Percentiles rank a stretch among this genome's conserved stretches.
Conservation (phyloP, 495 filamentous ascomycete genomes). For the Tricharina praecox region DNA sequence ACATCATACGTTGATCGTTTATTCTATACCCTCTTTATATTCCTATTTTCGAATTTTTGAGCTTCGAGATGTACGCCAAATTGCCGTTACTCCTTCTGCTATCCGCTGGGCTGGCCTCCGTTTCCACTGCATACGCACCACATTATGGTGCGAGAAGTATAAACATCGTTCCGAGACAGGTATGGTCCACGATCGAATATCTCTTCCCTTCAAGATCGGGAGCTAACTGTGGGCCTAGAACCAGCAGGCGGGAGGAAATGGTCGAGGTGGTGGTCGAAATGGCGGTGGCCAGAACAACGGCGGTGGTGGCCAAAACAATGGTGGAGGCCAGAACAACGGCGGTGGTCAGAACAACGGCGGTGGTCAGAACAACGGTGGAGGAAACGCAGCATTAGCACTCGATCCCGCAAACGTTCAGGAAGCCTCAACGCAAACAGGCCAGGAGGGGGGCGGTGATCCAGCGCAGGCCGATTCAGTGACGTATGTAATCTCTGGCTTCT, state of each 20-base stretch:
- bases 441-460: conserved; percentile 13
- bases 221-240: too few relatives aligned
- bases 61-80: conserved; percentile 19
- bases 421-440: conserved; percentile 19
- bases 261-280: conserved; percentile 7
- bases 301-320: conserved; percentile 5
- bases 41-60: not conserved
- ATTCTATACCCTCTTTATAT: not conserved
- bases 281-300: not conserved
- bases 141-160: conserved; percentile 7
- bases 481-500: conserved; percentile 3
- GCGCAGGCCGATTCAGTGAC: conserved; percentile 16
- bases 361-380: not conserved
- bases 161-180: not conserved
- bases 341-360: conserved; percentile 6
- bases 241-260: too few relatives aligned
- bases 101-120: conserved; percentile 12
- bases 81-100: conserved; percentile 17
- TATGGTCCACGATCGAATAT: too few relatives aligned
- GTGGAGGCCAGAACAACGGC: conserved; percentile 6
- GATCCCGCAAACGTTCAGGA: conserved; percentile 21
- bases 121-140: conserved; percentile 14
- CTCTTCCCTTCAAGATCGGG: too few relatives aligned
- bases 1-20: conserved; percentile 26
- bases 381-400: conserved; percentile 9